Percentiles rank a stretch among this genome's conserved stretches.
Evolutionary conservation across 2,329 filamentous ascomycete species (phyloP).

Genomic region (Zymoseptoria pseudotritici): DNA sequence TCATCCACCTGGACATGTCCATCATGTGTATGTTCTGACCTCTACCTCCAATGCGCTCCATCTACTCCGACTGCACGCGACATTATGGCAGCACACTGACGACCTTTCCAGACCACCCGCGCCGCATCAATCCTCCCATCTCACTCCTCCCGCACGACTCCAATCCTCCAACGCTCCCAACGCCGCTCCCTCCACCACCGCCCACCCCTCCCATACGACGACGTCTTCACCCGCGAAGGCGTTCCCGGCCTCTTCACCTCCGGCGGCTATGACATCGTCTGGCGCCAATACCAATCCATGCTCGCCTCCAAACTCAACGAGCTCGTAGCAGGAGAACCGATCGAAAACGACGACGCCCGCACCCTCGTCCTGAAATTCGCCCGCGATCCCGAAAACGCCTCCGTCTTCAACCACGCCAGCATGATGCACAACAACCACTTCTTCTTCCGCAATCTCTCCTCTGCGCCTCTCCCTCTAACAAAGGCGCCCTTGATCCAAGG

Average conservation of each 20-base stretch:
- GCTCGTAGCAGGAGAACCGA: constrained; percentile 61
- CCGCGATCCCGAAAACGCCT: constrained; percentile 68
- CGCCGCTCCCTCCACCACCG: constrained; percentile 35
- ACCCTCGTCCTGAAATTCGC: constrained; percentile 67
- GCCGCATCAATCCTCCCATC: constrained; percentile 13
- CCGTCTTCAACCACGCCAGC: constrained; percentile 90
- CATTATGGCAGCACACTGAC: not conserved
- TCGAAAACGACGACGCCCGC: constrained; percentile 55
- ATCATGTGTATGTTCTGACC: constrained; percentile 21
- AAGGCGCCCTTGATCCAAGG: constrained; percentile 52
- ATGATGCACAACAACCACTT: constrained; percentile 91
- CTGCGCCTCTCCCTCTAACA: constrained; percentile 30
- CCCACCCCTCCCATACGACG: constrained; percentile 42
- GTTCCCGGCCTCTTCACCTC: constrained; percentile 65
- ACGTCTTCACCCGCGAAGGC: constrained; percentile 42
- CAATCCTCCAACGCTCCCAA: constrained; percentile 11
- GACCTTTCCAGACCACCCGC: not conserved
- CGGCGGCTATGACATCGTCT: constrained; percentile 66
- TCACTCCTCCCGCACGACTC: constrained; percentile 7
- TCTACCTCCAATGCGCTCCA: not conserved
- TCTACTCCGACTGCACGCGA: constrained; percentile 4
- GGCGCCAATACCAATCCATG: constrained; percentile 71
- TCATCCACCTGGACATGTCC: constrained; percentile 24
- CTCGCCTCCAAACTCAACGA: constrained; percentile 70
- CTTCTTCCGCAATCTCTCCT: constrained; percentile 55